Evolutionary conservation across 2,329 filamentous ascomycete genomes (phyloP).

Genomic region (Corinectria fuckeliana): DNA sequence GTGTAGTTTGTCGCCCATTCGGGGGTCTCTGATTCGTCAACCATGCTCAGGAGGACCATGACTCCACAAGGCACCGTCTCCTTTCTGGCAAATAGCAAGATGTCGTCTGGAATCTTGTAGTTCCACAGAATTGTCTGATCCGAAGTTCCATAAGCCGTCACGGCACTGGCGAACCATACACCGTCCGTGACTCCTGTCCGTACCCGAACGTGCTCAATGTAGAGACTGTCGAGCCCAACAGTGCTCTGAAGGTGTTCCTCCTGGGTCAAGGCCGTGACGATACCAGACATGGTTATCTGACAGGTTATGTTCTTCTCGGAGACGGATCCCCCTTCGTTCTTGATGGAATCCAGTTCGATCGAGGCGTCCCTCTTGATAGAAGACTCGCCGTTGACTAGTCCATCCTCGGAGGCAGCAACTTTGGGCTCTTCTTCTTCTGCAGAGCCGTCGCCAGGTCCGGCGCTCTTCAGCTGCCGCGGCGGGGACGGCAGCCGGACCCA

Average conservation of each 20-base stretch:
- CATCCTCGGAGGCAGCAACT: slow-evolving; percentile 7
- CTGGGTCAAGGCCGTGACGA: slow-evolving; percentile 53
- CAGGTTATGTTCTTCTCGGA: slow-evolving; percentile 49
- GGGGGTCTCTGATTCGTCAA: slow-evolving; percentile 59
- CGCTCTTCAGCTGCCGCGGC: background rate
- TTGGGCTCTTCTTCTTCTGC: background rate
- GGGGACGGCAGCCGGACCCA: slow-evolving; percentile 60
- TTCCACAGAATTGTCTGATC: slow-evolving; percentile 65
- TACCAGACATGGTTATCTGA: slow-evolving; percentile 56
- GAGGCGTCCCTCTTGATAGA: background rate
- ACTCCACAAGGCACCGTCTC: slow-evolving; percentile 65
- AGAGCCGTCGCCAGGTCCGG: background rate
- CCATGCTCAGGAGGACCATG: slow-evolving; percentile 59
- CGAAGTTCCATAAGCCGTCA: slow-evolving; percentile 61
- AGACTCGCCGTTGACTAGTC: background rate
- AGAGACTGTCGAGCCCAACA: slow-evolving; percentile 45
- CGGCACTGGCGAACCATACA: slow-evolving; percentile 63
- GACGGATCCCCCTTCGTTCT: slow-evolving; percentile 40
- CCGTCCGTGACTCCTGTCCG: slow-evolving; percentile 46
- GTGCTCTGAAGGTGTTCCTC: slow-evolving; percentile 37
- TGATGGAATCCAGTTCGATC: slow-evolving; percentile 44
- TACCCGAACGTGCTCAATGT: slow-evolving; percentile 55
- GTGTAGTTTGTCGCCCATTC: slow-evolving; percentile 57
- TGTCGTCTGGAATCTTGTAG: slow-evolving; percentile 61
- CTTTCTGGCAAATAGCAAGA: slow-evolving; percentile 57